Evolutionary conservation across 352 stramenopile species (phyloP).

Genomic region (Globisporangium viniferum): DNA sequence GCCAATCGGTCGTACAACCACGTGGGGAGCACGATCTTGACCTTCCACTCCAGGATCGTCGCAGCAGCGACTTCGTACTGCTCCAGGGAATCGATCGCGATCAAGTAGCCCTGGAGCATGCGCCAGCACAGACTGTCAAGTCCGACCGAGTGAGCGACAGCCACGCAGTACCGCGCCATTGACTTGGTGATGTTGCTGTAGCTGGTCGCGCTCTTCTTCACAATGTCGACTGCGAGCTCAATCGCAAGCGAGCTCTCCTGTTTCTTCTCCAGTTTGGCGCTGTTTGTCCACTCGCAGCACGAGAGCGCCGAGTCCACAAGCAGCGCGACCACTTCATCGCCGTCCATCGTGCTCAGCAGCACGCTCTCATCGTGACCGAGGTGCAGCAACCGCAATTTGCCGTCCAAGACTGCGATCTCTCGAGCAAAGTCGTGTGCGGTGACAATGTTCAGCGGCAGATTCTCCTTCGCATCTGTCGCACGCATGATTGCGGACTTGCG

Average conservation of each 20-base stretch:
- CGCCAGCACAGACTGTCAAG: constrained; percentile 51
- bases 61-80: constrained; percentile 60
- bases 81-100: constrained; percentile 30
- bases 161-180: constrained; percentile 60
- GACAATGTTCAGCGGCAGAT: constrained; percentile 45
- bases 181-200: constrained; percentile 58
- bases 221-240: constrained; percentile 56
- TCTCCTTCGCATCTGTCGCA: constrained; percentile 2
- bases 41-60: constrained; percentile 57
- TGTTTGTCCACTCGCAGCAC: constrained; percentile 14
- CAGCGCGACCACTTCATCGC: constrained; percentile 49
- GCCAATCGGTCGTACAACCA: constrained; percentile 54
- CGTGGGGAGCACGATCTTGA: constrained; percentile 56
- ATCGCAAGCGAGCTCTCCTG: constrained; percentile 41
- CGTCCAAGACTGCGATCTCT: constrained; percentile 57
- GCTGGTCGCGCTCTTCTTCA: constrained; percentile 19
- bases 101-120: constrained; percentile 48
- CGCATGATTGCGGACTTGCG: constrained; percentile 9
- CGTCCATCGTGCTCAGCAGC: constrained; percentile 55
- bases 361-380: constrained; percentile 54
- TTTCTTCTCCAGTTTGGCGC: constrained; percentile 41
- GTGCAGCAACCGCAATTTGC: constrained; percentile 54
- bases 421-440: constrained; percentile 59
- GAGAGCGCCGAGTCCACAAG: constrained; percentile 38
- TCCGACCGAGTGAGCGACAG: constrained; percentile 36